Base-by-base conservation (phyloP, 805 yeast species). In the Wickerhamomyces sydowiorum region DNA sequence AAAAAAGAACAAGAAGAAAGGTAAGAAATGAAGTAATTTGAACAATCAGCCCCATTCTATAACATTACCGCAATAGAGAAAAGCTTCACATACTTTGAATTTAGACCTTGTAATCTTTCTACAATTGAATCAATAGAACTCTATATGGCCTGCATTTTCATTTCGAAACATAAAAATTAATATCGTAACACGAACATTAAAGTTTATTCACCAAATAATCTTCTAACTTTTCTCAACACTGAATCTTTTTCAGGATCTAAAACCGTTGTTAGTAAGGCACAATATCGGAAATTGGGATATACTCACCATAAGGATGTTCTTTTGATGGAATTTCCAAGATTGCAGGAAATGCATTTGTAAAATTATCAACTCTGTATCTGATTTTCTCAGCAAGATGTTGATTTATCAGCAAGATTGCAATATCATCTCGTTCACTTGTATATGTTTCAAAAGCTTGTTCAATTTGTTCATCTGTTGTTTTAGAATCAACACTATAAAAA, bases 321-420 rank as follows among this genome's bases (percentile, higher is more conserved):
- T 93, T 93, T 14, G 97, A 88, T 22, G 99, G 99, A 48, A 93
- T 93, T 67, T 93, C 99, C 58, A 93, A 72, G 37, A 93, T 79
- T 3, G 99, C 97, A 8, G 99, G 99, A 66, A 93, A 93, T 10
- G 99, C 96, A 49, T 81, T 78, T 15, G 95, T 80, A 66, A 76
- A 93, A 37, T 77, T 73, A 56, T 93, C 99, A 36, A 93, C 88
- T 50, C 75, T 74, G 51, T 73, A 73, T 64, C 99, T 76, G 43
- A 93, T 91, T 53, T 79, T 75, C 56, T 93, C 98, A 15, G 99
- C 98, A 50, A 93, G 64, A 64, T 89, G 96, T 64, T 93, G 99
- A 63, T 91, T 93, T 62, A 93, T 90, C 59, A 93, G 73, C 48
- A 93, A 65, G 43, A 93, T 88, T 20, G 98, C 99, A 57, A 93